Evolutionary conservation across 345 rosid species (phyloP), one percentile per base, ranked within the genome.

Genomic region (Citrus unshiu): DNA sequence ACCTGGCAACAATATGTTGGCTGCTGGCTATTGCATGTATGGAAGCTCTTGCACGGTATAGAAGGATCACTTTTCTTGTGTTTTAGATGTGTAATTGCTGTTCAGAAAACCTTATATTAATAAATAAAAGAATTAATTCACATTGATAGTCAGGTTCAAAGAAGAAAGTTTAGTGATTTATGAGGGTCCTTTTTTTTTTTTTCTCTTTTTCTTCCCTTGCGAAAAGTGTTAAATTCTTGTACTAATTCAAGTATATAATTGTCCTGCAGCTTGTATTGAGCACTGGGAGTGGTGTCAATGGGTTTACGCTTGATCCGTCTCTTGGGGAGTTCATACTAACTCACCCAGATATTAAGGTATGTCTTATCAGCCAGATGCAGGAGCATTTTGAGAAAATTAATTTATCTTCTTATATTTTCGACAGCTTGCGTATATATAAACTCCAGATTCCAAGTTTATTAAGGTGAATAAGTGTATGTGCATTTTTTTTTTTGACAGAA

Each of bases 1-100:
- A 89, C 95, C 98, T 59, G 99, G 99, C 76, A 90, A 83, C 80
- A 86, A 96, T 65, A 91, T 96, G 95, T 70, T 94, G 22, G 99
- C 99, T 22, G 99, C 99, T 73, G 99, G 99, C 75, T 96, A 94
- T 78, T 96, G 98, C 91, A 93, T 96, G 98, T 96, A 96, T 65
- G 99, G 99, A 81, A 96, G 99, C 87, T 94, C 98, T 56, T 96
- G 99, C 92, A 96, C 86, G 95, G 97, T 96, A 96, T n/a, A 73
- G 13, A 65, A 58, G 2, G 13, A 58, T 35, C 32, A 34, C 37
- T 65, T 22, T 68, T 32, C 40, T 24, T 75, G 73, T 35, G 32
- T 62, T 34, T 34, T 66, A 40, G 10, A 43, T 24, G 19, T 27
- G 35, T 68, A 16, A 64, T 35, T 46, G 51, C 34, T 60, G 29